phyloP scores from a whole-genome alignment of 495 filamentous ascomycete species.

The Neurospora sp. region DNA sequence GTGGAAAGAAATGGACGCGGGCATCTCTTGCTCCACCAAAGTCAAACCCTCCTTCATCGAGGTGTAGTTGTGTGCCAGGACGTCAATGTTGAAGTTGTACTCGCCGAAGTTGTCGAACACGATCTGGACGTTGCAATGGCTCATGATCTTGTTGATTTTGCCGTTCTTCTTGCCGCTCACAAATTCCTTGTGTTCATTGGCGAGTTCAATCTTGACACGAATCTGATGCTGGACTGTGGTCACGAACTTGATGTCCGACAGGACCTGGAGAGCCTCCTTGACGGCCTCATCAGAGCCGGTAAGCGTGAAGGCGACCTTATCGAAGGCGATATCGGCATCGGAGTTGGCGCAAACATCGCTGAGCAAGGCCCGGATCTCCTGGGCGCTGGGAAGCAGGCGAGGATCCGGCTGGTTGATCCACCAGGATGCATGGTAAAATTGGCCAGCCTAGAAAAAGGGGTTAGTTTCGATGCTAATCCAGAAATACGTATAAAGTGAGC shows the following conservation, averaged over 20 bases:
- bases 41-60: constrained; percentile 84
- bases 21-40: constrained; percentile 97
- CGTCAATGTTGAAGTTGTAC: constrained; percentile 99
- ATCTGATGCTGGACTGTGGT: constrained; percentile 82
- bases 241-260: constrained; percentile 84
- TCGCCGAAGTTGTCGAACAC: constrained; percentile 98
- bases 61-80: constrained; percentile 82
- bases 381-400: constrained; percentile 58
- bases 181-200: constrained; percentile 99
- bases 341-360: constrained; percentile 94
- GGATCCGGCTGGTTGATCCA: constrained; percentile 74
- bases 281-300: constrained; percentile 92
- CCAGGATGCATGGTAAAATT: constrained; percentile 97
- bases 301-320: constrained; percentile 86
- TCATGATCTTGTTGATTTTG: constrained; percentile 99
- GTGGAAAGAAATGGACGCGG: constrained; percentile 96
- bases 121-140: constrained; percentile 95
- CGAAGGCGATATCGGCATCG: constrained; percentile 86
- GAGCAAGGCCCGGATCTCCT: constrained; percentile 80
- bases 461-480: constrained; percentile 18
- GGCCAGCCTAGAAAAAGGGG: constrained; percentile 54
- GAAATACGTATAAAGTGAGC: not conserved
- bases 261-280: constrained; percentile 84
- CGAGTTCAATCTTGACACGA: constrained; percentile 94
- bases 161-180: constrained; percentile 99